A percentile compares a stretch with the other conserved stretches of the same genome.
phyloP scores from a whole-genome alignment of 2,329 filamentous ascomycete genomes.

The Aureobasidium pullulans region DNA sequence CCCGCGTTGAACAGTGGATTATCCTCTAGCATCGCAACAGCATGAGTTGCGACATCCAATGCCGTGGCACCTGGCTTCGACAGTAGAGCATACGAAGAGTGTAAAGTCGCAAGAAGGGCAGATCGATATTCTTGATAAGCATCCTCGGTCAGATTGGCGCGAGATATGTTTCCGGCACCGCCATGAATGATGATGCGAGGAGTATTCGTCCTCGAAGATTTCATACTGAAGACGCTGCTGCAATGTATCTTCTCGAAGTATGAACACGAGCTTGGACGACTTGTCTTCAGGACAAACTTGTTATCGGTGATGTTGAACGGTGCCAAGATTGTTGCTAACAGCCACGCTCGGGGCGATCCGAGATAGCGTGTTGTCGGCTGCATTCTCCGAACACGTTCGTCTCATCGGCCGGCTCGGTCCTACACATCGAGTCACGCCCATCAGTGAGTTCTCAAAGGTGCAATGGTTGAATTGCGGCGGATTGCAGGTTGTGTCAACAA shows the following conservation, averaged over 20 bases:
- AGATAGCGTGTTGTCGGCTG: not conserved
- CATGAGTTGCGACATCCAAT: constrained; percentile 66
- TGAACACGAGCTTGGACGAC: not conserved
- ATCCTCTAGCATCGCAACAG: constrained; percentile 69
- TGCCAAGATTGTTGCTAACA: not conserved
- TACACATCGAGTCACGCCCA: not conserved
- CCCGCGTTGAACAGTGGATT: constrained; percentile 78
- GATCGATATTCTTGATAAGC: constrained; percentile 31
- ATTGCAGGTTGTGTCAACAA: too few relatives aligned
- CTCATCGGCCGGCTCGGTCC: not conserved
- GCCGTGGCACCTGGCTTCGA: constrained; percentile 44
- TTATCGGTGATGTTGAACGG: not conserved
- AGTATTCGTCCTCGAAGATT: not conserved
- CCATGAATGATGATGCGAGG: constrained; percentile 44
- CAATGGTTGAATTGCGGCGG: too few relatives aligned
- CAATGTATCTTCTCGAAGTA: not conserved
- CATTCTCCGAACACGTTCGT: not conserved
- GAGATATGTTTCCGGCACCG: constrained; percentile 40
- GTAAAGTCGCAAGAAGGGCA: constrained; percentile 32
- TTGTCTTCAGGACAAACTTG: not conserved
- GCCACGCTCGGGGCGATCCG: not conserved
- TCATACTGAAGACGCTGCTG: not conserved
- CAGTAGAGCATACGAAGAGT: constrained; percentile 24
- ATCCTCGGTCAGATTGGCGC: constrained; percentile 29
- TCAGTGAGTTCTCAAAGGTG: too few relatives aligned